Evolutionary conservation across 2,329 filamentous ascomycete species (phyloP).

Genomic region (Verruconis gallopava): DNA sequence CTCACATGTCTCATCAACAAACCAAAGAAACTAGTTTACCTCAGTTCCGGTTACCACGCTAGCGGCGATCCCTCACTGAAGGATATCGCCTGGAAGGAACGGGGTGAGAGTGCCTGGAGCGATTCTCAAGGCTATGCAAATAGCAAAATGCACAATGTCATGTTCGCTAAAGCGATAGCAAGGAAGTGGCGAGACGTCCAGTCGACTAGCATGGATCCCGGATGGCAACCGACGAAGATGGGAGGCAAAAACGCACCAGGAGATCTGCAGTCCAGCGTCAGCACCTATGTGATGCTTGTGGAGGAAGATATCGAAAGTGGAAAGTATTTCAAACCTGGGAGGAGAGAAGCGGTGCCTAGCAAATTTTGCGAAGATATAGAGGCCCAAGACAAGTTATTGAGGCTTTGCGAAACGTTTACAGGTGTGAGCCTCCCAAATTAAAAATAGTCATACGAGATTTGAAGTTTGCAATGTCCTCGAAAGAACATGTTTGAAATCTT

Average conservation of each 20-base stretch:
- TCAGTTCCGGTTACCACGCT: slow-evolving; percentile 39
- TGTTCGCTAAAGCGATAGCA: slow-evolving; percentile 43
- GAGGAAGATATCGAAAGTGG: slow-evolving; percentile 28
- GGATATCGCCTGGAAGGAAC: slow-evolving; percentile 27
- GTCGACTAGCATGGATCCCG: slow-evolving; percentile 38
- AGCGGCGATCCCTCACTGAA: slow-evolving; percentile 32
- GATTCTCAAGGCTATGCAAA: slow-evolving; percentile 36
- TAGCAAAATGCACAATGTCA: slow-evolving; percentile 43
- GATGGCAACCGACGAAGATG: slow-evolving; percentile 45
- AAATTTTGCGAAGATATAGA: slow-evolving; percentile 30
- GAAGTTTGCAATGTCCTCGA: not conserved
- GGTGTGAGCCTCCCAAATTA: slow-evolving; percentile 20
- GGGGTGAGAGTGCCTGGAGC: slow-evolving; percentile 22
- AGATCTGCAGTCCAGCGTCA: slow-evolving; percentile 33
- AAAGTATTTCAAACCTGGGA: slow-evolving; percentile 26
- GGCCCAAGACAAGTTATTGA: slow-evolving; percentile 33
- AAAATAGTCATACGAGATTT: not conserved
- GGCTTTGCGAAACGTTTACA: slow-evolving; percentile 24
- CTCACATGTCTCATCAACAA: slow-evolving; percentile 38
- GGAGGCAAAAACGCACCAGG: slow-evolving; percentile 36
- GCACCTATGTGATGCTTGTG: slow-evolving; percentile 37
- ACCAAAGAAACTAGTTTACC: slow-evolving; percentile 38
- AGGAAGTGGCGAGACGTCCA: slow-evolving; percentile 32
- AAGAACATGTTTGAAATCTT: too few species aligned
- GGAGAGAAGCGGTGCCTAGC: slow-evolving; percentile 17